Evolutionary conservation across 805 yeast species (phyloP), one percentile per base, ranked within the genome.

Genomic region (Sugiyamaella marilandica): DNA sequence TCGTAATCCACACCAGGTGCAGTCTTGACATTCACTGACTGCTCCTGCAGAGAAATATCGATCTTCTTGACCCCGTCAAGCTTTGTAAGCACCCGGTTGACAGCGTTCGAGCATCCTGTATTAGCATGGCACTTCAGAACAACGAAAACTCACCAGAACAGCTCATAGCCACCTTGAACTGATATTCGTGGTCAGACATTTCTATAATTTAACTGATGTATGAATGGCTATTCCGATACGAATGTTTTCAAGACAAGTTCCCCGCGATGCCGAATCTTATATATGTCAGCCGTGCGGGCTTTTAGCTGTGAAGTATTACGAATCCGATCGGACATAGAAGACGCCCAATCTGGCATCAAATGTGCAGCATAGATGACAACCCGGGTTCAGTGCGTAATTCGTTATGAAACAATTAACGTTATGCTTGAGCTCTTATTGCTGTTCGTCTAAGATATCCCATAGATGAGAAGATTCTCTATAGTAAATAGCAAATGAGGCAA

Each of bases 101-200:
- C 87, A 5, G 98, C 97, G 53, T 78, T 81, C 19, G 95, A 85
- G 70, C 99, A 92, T 14, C 96, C 86, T 65, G 24, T 8, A 52
- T 21, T 19, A 45, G 41, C 10, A 19, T 14, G 19, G 43, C 31
- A 41, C 32, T 9, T 31, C 8, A 31, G 18, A 11, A 10, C 29
- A 24, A 31, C 34, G 35, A 21, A 18, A 24, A 34, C 37, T 13
- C 61, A 70, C 79, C 88, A 11, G 85, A 78, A 65, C 97, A 91
- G 51, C 87, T 63, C 97, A 90, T 90, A 44, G 83, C 74, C 53
- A 91, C 97, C 56, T 89, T 79, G 68, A 80, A 90, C 60, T 84
- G 85, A 70, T 86, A 88, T 63, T 85, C 80, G 67, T 83, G 82
- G 31, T 56, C 59, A 26, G 57, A 47, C 59, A 56, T 56, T 24